These are phyloP conservation scores for Mimosa pudica DNA, from an alignment of 306 rosid species.

Conservation along the genomic window DNA sequence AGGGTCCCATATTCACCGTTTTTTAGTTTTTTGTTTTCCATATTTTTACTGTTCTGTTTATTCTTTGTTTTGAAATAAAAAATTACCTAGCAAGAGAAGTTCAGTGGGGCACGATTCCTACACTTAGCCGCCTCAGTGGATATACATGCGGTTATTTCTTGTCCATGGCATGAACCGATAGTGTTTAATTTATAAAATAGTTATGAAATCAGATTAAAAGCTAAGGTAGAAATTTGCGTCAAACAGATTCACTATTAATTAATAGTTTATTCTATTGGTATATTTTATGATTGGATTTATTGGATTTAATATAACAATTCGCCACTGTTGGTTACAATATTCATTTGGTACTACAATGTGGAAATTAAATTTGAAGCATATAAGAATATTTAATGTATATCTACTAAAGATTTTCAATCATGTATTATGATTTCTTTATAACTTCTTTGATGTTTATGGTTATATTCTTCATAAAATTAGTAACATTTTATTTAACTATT, in stretches of 20 bases:
- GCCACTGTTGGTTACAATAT: neutral
- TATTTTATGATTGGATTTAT: neutral
- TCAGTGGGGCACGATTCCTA: conserved; percentile 15
- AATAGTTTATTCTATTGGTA: neutral
- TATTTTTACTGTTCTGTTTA: conserved; percentile 6
- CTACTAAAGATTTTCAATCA: neutral
- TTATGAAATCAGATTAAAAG: neutral
- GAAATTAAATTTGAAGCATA: neutral
- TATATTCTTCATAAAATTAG: too few relatives aligned
- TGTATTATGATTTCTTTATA: too few relatives aligned
- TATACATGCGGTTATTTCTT: neutral
- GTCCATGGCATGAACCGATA: too few relatives aligned
- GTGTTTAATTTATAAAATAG: neutral
- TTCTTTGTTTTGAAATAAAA: neutral
- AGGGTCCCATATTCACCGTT: conserved; percentile 17
- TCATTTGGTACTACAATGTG: neutral
- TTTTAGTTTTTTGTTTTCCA: neutral
- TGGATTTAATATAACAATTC: neutral
- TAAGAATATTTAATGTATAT: neutral
- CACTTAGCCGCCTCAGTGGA: neutral
- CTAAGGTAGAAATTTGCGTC: neutral
- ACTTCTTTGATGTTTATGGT: too few relatives aligned
- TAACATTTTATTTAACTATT: too few relatives aligned
- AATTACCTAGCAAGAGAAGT: conserved; percentile 14
- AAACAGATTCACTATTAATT: neutral